Base-by-base conservation (phyloP, 2,329 filamentous ascomycete species). In the Dactylonectria estremocensis region DNA sequence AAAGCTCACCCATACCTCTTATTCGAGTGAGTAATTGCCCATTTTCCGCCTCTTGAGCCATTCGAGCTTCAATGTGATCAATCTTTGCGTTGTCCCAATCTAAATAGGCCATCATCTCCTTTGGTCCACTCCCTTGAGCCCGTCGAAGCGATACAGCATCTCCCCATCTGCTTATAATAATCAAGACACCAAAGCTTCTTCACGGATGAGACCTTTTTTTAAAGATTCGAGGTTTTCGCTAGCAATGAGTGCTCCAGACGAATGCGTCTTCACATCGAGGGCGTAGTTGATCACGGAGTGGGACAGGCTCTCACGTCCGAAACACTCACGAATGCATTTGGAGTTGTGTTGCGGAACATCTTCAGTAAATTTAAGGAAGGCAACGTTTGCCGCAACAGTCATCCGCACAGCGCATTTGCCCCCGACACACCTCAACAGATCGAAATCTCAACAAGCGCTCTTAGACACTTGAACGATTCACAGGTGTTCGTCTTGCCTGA, bases 271-370 rank as follows among this genome's bases (percentile, higher is more conserved):
- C 35, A 46, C 4, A 14, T 61, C 3, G 58, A 46, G 7, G n/a
- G 14, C 6, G 20, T 61, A 6, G 48, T 54, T 10, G 49, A 53
- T 5, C 48, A 33, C 2, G 37, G 14, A 5, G n/a, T 53, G 2
- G 58, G 46, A 22, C 58, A 53, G 37, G 20, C 48, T 5, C 11
- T 53, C 13, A 46, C 35, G 13, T 35, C 58, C 5, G 58, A 61
- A 35, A 35, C 35, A 22, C 48, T 61, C 18, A 61, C 35, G 3
- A 20, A 31, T 45, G 13, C 14, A 10, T 33, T 61, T 31, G 22
- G 48, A 16, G 16, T 20, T 14, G 58, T 31, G 13, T 33, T 53
- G 14, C 35, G 45, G 13, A 13, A 35, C 3, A 46, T 53, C 11
- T 33, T 46, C 9, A 33, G 13, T 1, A n/a, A 20, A 1, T 54